Evolutionary conservation across 148 eudicot genomes (phyloP).

Genomic region (Heliosperma pusillum): DNA sequence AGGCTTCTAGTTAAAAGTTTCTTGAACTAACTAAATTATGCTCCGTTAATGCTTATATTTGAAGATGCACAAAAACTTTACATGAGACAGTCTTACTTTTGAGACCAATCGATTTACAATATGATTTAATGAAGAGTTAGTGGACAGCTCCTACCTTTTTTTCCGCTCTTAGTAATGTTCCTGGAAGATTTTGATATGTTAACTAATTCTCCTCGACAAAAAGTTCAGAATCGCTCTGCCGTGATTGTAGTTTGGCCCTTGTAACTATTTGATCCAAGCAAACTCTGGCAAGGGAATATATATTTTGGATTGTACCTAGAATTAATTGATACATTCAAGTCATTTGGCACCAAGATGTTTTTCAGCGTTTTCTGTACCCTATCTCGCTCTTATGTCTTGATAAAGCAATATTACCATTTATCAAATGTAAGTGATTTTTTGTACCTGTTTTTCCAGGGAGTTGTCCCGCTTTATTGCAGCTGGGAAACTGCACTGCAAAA

Average conservation of each 20-base stretch:
- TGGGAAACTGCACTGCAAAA: constrained; percentile 98
- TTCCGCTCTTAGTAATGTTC: not conserved
- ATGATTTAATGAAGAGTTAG: too few species aligned
- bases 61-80: not conserved
- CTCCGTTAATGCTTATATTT: not conserved
- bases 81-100: too few species aligned
- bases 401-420: not conserved
- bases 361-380: not conserved
- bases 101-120: too few species aligned
- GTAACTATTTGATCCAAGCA: not conserved
- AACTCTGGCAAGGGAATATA: not conserved
- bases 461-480: constrained; percentile 91
- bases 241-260: too few species aligned
- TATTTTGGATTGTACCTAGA: not conserved
- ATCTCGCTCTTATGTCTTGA: too few species aligned
- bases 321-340: not conserved
- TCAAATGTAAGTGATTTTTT: not conserved
- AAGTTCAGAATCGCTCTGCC: too few species aligned
- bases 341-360: not conserved
- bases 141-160: too few species aligned
- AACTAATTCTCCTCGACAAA: too few species aligned
- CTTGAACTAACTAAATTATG: too few species aligned
- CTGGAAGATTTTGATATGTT: not conserved
- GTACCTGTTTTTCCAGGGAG: constrained; percentile 51
- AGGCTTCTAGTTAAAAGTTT: not conserved